Percentiles rank a stretch among this genome's conserved stretches.
phyloP scores from a whole-genome alignment of 768 basidiomycete genomes.

The Coprinopsis marcescibilis region DNA sequence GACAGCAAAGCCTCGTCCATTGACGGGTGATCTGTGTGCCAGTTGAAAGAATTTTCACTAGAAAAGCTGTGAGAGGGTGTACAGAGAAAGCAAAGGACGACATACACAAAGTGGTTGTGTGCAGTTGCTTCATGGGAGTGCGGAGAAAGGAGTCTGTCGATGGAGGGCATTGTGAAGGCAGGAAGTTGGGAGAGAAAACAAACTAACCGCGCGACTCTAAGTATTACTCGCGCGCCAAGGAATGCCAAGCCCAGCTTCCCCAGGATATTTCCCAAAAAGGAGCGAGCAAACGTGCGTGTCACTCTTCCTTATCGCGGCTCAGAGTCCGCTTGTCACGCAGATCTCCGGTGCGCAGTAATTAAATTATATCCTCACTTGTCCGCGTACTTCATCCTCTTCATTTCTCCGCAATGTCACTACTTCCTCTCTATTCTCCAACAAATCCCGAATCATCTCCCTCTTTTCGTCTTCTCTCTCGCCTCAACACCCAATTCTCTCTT shows the following conservation, averaged over 20 bases:
- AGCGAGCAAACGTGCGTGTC: constrained; percentile 22
- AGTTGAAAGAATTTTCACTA: constrained; percentile 63
- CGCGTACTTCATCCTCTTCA: too few species aligned
- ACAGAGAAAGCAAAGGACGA: constrained; percentile 11
- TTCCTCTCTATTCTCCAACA: constrained; percentile 39
- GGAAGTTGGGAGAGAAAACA: constrained; percentile 9
- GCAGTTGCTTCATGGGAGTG: constrained; percentile 71
- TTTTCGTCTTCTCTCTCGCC: constrained; percentile 40
- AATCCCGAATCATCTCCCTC: constrained; percentile 38
- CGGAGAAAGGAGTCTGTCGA: constrained; percentile 72
- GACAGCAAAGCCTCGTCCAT: constrained; percentile 72
- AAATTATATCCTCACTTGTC: too few species aligned
- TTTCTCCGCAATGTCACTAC: not conserved
- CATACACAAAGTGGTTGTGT: constrained; percentile 61
- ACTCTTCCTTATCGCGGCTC: too few species aligned
- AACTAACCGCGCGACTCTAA: constrained; percentile 6
- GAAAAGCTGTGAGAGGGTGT: constrained; percentile 17
- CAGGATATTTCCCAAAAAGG: constrained; percentile 15
- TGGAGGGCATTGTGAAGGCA: constrained; percentile 20
- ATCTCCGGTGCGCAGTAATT: too few species aligned
- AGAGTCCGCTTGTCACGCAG: too few species aligned
- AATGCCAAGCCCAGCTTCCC: constrained; percentile 11
- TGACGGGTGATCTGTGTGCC: constrained; percentile 67
- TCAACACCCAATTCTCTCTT: constrained; percentile 44
- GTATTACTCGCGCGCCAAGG: constrained; percentile 14